Percentiles rank a stretch among this genome's conserved stretches.
These are phyloP conservation scores for Carex arenaria DNA, from an alignment of 202 grass and related monocot species.

Conservation along the genomic window DNA sequence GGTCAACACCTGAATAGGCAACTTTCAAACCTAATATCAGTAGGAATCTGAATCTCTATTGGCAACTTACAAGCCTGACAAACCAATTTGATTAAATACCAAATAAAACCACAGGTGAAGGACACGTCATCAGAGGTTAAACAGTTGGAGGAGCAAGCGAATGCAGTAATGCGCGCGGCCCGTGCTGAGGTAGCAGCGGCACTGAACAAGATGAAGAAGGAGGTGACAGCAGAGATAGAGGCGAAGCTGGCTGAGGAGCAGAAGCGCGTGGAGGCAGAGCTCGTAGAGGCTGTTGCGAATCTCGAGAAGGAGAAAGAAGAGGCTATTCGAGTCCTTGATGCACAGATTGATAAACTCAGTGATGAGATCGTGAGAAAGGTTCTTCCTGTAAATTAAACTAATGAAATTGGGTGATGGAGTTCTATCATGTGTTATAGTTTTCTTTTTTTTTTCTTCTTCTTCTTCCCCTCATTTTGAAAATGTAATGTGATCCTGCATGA, in stretches of 20 bases:
- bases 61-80: neutral
- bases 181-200: conserved; percentile 92
- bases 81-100: neutral
- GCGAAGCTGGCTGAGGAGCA: conserved; percentile 72
- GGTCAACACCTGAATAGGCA: neutral
- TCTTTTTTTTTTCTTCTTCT: neutral
- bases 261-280: conserved; percentile 66
- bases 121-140: conserved; percentile 86
- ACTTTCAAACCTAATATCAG: too few relatives aligned
- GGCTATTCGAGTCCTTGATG: conserved; percentile 64
- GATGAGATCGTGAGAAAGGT: conserved; percentile 98
- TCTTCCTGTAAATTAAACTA: conserved; percentile 42
- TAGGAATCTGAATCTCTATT: neutral
- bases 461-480: neutral
- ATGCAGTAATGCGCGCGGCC: conserved; percentile 62
- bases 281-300: conserved; percentile 57
- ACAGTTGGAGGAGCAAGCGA: conserved; percentile 75
- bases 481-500: conserved; percentile 5
- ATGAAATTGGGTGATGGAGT: neutral
- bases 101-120: conserved; percentile 48
- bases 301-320: conserved; percentile 90
- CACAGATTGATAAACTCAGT: conserved; percentile 86
- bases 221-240: conserved; percentile 76
- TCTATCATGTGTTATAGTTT: neutral
- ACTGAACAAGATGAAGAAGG: conserved; percentile 99